A percentile compares a stretch with the other conserved stretches of the same genome.
Conservation (phyloP, 305 asterid genomes). For the Stenogyne calaminthoides region DNA sequence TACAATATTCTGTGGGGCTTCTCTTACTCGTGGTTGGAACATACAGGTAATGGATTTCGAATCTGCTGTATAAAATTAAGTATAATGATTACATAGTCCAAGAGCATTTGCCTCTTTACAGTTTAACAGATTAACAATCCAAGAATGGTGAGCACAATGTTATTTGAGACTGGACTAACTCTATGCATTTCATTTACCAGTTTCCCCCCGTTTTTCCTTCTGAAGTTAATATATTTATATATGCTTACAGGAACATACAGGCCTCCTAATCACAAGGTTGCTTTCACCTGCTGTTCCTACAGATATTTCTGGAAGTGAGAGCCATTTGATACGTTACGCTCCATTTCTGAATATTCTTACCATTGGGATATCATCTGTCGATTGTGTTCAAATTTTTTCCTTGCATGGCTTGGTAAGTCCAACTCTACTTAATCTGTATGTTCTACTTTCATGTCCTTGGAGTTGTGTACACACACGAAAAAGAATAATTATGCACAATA, state of each 20-base stretch:
- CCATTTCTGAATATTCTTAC: slow-evolving; percentile 85
- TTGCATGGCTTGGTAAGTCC: slow-evolving; percentile 95
- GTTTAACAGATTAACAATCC: slow-evolving; percentile 13
- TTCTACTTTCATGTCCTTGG: slow-evolving; percentile 20
- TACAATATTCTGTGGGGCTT: slow-evolving; percentile 89
- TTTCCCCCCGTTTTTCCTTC: neutral
- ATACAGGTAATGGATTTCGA: slow-evolving; percentile 66
- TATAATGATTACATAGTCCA: slow-evolving; percentile 5
- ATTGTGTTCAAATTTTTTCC: slow-evolving; percentile 79
- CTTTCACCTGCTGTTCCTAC: slow-evolving; percentile 80
- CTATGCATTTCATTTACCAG: slow-evolving; percentile 22
- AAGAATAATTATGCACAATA: neutral
- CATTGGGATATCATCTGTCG: slow-evolving; percentile 79
- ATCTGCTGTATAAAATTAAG: slow-evolving; percentile 17
- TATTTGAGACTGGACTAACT: slow-evolving; percentile 19
- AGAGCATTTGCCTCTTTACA: slow-evolving; percentile 22
- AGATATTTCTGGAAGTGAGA: slow-evolving; percentile 72
- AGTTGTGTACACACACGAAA: neutral
- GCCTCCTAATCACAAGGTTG: slow-evolving; percentile 69
- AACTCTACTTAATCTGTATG: slow-evolving; percentile 27
- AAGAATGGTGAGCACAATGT: neutral
- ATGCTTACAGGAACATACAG: slow-evolving; percentile 77
- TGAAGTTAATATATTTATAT: slow-evolving; percentile 18
- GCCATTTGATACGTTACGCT: slow-evolving; percentile 82
- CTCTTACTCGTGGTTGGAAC: slow-evolving; percentile 97